Evolutionary conservation across 148 eudicot species (phyloP).

Genomic region (Chenopodium formosanum): DNA sequence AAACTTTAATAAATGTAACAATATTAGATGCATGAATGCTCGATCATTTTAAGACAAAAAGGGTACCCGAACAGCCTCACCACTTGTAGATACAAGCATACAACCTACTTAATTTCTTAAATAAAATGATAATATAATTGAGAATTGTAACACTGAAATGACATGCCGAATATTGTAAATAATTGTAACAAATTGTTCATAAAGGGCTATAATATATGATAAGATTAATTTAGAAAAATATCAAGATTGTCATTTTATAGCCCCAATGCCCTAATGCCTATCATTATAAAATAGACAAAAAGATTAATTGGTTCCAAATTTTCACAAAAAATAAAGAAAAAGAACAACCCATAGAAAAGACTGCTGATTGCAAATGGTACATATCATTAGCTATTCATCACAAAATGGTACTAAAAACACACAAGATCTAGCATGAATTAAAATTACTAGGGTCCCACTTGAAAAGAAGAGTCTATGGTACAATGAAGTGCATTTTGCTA

Average conservation of each 20-base stretch:
- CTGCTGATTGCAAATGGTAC: constrained; percentile 11
- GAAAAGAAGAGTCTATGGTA: neutral
- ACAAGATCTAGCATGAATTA: constrained; percentile 12
- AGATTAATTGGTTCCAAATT: neutral
- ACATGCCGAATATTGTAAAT: neutral
- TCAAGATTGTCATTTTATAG: neutral
- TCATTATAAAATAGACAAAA: neutral
- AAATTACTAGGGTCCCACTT: constrained; percentile 3
- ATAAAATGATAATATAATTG: neutral
- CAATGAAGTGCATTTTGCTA: constrained; percentile 24
- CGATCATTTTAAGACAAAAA: neutral
- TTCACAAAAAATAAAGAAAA: neutral
- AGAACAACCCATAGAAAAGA: constrained; percentile 2
- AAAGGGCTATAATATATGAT: neutral
- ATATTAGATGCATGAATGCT: no score
- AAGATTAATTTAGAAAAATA: neutral
- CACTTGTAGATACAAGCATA: no score
- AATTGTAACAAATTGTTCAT: neutral
- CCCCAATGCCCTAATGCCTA: neutral
- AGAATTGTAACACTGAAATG: neutral
- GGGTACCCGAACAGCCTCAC: no score
- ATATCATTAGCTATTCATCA: constrained; percentile 12
- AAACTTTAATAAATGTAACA: no score
- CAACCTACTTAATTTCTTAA: no score
- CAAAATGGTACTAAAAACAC: constrained; percentile 5